Conservation (phyloP, 352 stramenopile genomes). For the Globisporangium nunn region DNA sequence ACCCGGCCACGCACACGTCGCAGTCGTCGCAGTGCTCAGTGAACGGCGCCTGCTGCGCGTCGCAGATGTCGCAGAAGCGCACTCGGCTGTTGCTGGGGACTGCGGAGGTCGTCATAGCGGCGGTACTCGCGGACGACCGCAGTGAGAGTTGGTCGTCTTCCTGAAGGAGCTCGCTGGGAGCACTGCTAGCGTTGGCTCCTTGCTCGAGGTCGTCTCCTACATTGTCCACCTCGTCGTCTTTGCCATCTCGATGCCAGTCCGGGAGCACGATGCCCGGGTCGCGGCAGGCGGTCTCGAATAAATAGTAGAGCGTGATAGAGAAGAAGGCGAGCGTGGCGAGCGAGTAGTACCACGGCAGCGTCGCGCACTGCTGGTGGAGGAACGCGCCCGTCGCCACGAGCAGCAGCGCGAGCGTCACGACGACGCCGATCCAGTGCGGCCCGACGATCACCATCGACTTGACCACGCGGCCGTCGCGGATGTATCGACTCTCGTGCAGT, state of each 20-base stretch:
- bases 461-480: conserved; percentile 18
- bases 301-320: conserved; percentile 50
- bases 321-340: conserved; percentile 52
- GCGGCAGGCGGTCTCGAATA: conserved; percentile 63
- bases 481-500: conserved; percentile 31
- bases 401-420: conserved; percentile 62
- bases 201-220: neutral
- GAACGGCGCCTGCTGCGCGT: conserved; percentile 41
- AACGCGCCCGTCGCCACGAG: conserved; percentile 52
- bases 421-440: conserved; percentile 74
- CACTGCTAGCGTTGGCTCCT: neutral
- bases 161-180: neutral
- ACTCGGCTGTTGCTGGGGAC: conserved; percentile 2
- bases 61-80: conserved; percentile 61
- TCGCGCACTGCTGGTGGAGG: conserved; percentile 42
- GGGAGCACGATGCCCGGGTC: conserved; percentile 64
- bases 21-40: conserved; percentile 92
- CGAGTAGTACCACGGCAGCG: conserved; percentile 50
- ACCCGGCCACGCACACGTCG: conserved; percentile 87
- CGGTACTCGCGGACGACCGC: conserved; percentile 4
- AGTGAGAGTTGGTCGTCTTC: conserved; percentile 6
- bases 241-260: conserved; percentile 14
- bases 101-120: neutral
- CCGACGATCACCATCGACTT: conserved; percentile 48
- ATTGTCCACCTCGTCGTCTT: conserved; percentile 7